phyloP scores from a whole-genome alignment of 2,329 filamentous ascomycete species.

The Sclerotinia glacialis region DNA sequence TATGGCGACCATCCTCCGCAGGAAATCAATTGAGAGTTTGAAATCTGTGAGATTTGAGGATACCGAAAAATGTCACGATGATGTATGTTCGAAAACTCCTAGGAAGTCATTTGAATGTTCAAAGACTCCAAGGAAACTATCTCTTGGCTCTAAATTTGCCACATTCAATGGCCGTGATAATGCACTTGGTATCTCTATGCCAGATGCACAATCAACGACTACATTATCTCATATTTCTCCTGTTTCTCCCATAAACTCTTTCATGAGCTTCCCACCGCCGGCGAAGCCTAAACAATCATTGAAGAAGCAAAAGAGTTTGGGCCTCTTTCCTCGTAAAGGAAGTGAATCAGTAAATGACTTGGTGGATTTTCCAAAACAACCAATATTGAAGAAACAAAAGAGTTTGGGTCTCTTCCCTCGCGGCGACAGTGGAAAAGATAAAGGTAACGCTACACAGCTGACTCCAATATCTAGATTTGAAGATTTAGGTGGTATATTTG shows the following conservation, averaged over 20 bases:
- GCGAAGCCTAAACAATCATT: not conserved
- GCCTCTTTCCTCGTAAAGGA: not conserved
- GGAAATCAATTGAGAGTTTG: conserved; percentile 10
- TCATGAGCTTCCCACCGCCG: not conserved
- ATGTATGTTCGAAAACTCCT: not conserved
- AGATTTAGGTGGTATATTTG: not conserved
- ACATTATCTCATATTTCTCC: not conserved
- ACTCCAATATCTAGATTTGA: not conserved
- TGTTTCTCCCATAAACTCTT: not conserved
- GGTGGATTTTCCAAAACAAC: not conserved
- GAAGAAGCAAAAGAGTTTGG: conserved; percentile 11
- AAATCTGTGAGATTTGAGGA: conserved; percentile 16
- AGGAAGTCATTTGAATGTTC: not conserved
- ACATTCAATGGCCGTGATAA: not conserved
- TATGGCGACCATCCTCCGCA: not conserved
- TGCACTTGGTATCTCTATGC: conserved; percentile 11
- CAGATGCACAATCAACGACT: not conserved
- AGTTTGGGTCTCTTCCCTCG: conserved; percentile 8
- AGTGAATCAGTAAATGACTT: not conserved
- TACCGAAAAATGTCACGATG: not conserved
- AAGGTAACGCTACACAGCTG: not conserved
- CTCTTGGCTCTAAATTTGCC: not conserved
- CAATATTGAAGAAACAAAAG: conserved; percentile 8
- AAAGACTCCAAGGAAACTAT: not conserved
- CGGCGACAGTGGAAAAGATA: not conserved